phyloP scores from a whole-genome alignment of 1,284 basidiomycete genomes.

The Apiotrichum brassicae region DNA sequence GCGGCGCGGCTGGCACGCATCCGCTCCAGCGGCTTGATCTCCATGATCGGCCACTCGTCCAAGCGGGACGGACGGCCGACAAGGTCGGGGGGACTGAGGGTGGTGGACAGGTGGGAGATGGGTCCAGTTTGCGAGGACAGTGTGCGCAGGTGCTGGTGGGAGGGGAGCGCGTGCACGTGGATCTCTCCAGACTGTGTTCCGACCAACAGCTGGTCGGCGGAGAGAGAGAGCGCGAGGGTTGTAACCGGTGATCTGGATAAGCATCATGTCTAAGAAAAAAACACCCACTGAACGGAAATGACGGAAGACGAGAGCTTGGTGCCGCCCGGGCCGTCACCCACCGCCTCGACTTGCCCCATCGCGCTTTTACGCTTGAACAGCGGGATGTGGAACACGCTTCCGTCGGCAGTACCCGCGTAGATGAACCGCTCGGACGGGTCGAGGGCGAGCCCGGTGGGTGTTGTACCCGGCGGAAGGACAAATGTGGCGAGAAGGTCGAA shows the following conservation, averaged over 20 bases:
- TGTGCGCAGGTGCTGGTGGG: slow-evolving; percentile 78
- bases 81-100: slow-evolving; percentile 76
- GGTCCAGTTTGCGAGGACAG: slow-evolving; percentile 62
- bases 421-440: slow-evolving; percentile 80
- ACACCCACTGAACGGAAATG: slow-evolving; percentile 5
- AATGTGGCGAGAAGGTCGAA: slow-evolving; percentile 74
- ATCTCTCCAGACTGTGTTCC: slow-evolving; percentile 71
- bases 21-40: slow-evolving; percentile 43
- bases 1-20: slow-evolving; percentile 35
- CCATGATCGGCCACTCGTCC: slow-evolving; percentile 38
- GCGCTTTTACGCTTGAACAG: slow-evolving; percentile 61
- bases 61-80: slow-evolving; percentile 49
- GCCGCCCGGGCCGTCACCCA: slow-evolving; percentile 65
- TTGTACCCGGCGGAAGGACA: slow-evolving; percentile 60
- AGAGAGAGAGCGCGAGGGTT: slow-evolving; percentile 65
- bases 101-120: slow-evolving; percentile 66
- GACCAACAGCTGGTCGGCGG: slow-evolving; percentile 63
- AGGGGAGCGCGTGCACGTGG: slow-evolving; percentile 76
- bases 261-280: background rate
- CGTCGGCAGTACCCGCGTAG: slow-evolving; percentile 69
- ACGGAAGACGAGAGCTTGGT: slow-evolving; percentile 48
- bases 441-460: slow-evolving; percentile 57
- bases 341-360: slow-evolving; percentile 54
- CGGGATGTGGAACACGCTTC: slow-evolving; percentile 71
- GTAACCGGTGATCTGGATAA: slow-evolving; percentile 55